phyloP scores from a whole-genome alignment of 441 rosid species.

The Adansonia gregorii region DNA sequence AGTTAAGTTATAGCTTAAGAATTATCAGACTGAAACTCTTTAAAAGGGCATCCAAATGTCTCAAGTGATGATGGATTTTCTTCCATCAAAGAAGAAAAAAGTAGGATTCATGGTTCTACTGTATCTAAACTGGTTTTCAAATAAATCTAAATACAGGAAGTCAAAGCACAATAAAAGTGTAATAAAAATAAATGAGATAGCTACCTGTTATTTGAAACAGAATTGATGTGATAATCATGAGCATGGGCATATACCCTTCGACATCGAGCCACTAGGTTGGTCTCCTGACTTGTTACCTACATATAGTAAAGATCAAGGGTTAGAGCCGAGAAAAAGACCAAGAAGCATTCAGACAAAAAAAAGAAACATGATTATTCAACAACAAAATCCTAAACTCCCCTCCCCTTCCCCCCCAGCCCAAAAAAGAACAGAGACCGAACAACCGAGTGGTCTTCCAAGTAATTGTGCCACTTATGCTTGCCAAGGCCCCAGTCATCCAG shows the following conservation, averaged over 20 bases:
- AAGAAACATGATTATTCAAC: not conserved
- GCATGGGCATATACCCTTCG: slow-evolving; percentile 96
- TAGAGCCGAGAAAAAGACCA: slow-evolving; percentile 22
- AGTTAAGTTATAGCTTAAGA: not conserved
- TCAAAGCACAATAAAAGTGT: not conserved
- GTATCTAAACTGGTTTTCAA: not conserved
- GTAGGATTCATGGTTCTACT: slow-evolving; percentile 3
- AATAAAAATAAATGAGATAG: slow-evolving; percentile 12
- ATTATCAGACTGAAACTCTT: not conserved
- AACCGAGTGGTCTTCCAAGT: slow-evolving; percentile 2
- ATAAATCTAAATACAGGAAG: not conserved
- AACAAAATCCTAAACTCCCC: slow-evolving; percentile 10
- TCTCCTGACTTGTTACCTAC: slow-evolving; percentile 85
- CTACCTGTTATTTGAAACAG: slow-evolving; percentile 94
- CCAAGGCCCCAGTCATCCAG: slow-evolving; percentile 6
- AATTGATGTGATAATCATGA: slow-evolving; percentile 97
- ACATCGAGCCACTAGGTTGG: slow-evolving; percentile 85
- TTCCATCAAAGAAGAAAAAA: slow-evolving; percentile 4
- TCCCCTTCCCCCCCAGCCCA: not conserved
- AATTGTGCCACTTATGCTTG: not conserved
- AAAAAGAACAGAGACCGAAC: not conserved
- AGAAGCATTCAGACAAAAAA: slow-evolving; percentile 14
- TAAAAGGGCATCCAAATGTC: not conserved
- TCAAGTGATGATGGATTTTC: not conserved
- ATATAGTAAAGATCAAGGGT: slow-evolving; percentile 2